These are phyloP conservation scores for Fistulifera solaris DNA, from an alignment of 108 stramenopile genomes.

Conservation along the genomic window DNA sequence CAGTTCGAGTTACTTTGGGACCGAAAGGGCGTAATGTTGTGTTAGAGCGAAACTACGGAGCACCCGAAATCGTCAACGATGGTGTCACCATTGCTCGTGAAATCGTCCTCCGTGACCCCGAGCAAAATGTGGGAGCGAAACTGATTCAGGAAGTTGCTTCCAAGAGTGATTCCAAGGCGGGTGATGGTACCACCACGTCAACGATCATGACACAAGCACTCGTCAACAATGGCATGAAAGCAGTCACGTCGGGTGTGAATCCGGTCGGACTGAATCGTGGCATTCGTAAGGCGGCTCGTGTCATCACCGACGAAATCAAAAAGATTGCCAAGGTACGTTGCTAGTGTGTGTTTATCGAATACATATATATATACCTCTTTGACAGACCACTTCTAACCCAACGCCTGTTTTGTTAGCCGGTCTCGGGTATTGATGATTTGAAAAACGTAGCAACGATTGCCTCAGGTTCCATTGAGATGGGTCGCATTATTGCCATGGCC, in stretches of 20 bases:
- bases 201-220: constrained; percentile 96
- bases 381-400: not conserved
- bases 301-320: constrained; percentile 75
- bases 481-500: constrained; percentile 91
- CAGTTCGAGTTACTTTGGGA: constrained; percentile 95
- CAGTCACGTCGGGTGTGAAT: constrained; percentile 87
- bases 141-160: constrained; percentile 93
- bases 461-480: constrained; percentile 85
- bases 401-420: constrained; percentile 30
- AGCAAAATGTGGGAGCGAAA: constrained; percentile 86
- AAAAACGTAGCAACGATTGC: constrained; percentile 92
- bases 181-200: constrained; percentile 96
- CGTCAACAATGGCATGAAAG: constrained; percentile 90
- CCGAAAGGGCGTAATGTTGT: constrained; percentile 98
- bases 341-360: not conserved
- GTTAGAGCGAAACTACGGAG: constrained; percentile 90
- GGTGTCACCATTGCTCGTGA: constrained; percentile 94
- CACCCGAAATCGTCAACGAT: constrained; percentile 95
- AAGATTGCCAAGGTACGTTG: constrained; percentile 65
- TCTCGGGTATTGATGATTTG: constrained; percentile 77
- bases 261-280: constrained; percentile 89
- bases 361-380: too few relatives aligned
- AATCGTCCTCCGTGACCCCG: constrained; percentile 82
- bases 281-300: constrained; percentile 71
- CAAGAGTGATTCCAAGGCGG: constrained; percentile 92